Percentiles rank a stretch among this genome's conserved stretches.
Conservation (phyloP, 2,329 filamentous ascomycete genomes). For the Helminthosporium solani region DNA sequence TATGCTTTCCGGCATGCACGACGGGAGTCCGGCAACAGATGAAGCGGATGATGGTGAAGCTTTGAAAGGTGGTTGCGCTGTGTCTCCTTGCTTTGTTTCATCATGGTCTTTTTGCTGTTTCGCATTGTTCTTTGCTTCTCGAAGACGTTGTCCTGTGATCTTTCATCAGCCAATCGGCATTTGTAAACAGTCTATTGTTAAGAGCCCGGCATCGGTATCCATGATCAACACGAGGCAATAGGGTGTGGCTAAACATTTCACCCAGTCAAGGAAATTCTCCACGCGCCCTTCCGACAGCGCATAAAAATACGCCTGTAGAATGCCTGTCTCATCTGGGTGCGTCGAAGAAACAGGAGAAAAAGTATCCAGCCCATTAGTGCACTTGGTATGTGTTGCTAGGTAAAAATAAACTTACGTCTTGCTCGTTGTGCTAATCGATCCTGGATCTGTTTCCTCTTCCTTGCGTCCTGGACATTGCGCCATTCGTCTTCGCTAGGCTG, state of each 20-base stretch:
- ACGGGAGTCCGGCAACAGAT: not conserved
- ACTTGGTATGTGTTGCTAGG: constrained; percentile 1
- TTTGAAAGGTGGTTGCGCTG: not conserved
- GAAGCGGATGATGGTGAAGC: not conserved
- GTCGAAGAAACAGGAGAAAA: too few relatives aligned
- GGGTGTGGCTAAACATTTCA: too few relatives aligned
- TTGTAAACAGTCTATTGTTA: too few relatives aligned
- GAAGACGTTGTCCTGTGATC: constrained; percentile 12
- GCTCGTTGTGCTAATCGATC: constrained; percentile 44
- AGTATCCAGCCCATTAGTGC: too few relatives aligned
- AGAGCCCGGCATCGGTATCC: too few relatives aligned
- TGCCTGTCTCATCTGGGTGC: too few relatives aligned
- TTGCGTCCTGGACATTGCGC: constrained; percentile 38
- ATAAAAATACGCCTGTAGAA: too few relatives aligned
- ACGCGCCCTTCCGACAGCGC: too few relatives aligned
- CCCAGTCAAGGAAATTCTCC: too few relatives aligned
- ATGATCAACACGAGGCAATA: too few relatives aligned
- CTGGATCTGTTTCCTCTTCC: constrained; percentile 45
- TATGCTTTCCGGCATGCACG: not conserved
- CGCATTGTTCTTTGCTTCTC: constrained; percentile 15
- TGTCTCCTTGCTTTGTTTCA: constrained; percentile 9
- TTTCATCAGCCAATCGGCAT: constrained; percentile 4
- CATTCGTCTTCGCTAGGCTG: constrained; percentile 32
- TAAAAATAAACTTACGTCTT: constrained; percentile 26
- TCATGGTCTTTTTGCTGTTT: constrained; percentile 6